Evolutionary conservation across 208 protist species (phyloP).

Genomic region (Trypanosoma mega): DNA sequence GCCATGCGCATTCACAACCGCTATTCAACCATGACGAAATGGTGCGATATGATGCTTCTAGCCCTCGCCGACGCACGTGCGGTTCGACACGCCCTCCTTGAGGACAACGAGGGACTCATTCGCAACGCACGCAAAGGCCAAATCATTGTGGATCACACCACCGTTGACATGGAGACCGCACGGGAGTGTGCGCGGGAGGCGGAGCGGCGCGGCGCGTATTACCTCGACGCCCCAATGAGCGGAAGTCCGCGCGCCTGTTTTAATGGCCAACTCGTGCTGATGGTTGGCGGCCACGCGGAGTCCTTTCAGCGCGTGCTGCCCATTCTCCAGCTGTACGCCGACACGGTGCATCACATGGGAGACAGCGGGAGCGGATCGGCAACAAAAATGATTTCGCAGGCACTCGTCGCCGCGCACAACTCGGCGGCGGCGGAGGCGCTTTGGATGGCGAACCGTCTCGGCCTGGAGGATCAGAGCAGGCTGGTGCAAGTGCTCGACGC

Average conservation of each 20-base stretch:
- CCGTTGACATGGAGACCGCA: constrained; percentile 72
- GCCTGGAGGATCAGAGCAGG: constrained; percentile 69
- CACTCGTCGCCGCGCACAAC: constrained; percentile 85
- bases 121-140: constrained; percentile 68
- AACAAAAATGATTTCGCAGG: constrained; percentile 77
- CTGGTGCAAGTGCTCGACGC: constrained; percentile 82
- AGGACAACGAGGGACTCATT: constrained; percentile 69
- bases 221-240: constrained; percentile 85
- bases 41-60: constrained; percentile 84
- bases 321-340: constrained; percentile 87
- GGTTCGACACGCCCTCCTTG: constrained; percentile 51
- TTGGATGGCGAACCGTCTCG: constrained; percentile 73
- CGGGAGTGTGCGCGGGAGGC: constrained; percentile 67
- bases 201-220: constrained; percentile 62
- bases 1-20: constrained; percentile 83
- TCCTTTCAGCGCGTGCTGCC: constrained; percentile 67
- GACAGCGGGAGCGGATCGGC: constrained; percentile 63
- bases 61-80: constrained; percentile 51
- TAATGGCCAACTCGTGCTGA: constrained; percentile 80
- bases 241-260: constrained; percentile 77
- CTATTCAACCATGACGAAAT: constrained; percentile 84
- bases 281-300: constrained; percentile 80
- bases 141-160: constrained; percentile 90
- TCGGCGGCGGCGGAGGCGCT: constrained; percentile 85
- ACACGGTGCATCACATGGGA: constrained; percentile 85